A percentile compares a stretch with the other conserved stretches of the same genome.
These are phyloP conservation scores for Amauroascus niger DNA, from an alignment of 2,329 filamentous ascomycete species.

Conservation along the genomic window DNA sequence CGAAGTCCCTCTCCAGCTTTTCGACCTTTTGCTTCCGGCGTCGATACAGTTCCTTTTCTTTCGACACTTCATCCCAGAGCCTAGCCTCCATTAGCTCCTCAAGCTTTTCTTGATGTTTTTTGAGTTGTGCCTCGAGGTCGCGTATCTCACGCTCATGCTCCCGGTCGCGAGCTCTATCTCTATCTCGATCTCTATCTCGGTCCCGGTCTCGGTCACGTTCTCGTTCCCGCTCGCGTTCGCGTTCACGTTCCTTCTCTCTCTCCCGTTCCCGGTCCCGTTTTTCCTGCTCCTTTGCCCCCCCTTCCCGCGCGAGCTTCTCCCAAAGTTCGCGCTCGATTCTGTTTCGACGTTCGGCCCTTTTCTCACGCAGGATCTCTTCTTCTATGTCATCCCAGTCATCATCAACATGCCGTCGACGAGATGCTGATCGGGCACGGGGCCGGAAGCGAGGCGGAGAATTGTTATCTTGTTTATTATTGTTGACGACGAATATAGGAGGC, in stretches of 20 bases:
- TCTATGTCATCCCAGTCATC: slow-evolving; percentile 15
- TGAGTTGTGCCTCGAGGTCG: background rate
- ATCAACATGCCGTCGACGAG: background rate
- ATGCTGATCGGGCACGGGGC: slow-evolving; percentile 6
- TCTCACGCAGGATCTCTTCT: slow-evolving; percentile 12
- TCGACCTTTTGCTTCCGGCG: background rate
- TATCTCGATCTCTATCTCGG: slow-evolving; percentile 16
- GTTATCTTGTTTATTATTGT: slow-evolving; percentile 19
- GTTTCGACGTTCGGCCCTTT: background rate
- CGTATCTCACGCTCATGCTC: background rate
- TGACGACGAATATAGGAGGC: slow-evolving; percentile 27
- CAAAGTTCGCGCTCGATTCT: background rate
- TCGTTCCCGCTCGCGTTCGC: slow-evolving; percentile 26
- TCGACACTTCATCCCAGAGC: background rate
- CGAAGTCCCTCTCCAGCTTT: background rate
- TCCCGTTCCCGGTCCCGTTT: too few relatives aligned
- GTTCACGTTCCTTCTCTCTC: slow-evolving; percentile 3
- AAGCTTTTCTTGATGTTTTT: background rate
- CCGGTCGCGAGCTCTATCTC: slow-evolving; percentile 16
- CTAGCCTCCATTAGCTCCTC: background rate
- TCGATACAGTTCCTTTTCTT: background rate
- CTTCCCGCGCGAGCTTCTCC: background rate
- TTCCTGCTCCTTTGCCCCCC: too few relatives aligned
- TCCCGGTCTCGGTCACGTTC: background rate
- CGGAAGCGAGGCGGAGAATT: background rate